phyloP scores from a whole-genome alignment of 2,329 filamentous ascomycete genomes.

The Leptosphaerulina australis region DNA sequence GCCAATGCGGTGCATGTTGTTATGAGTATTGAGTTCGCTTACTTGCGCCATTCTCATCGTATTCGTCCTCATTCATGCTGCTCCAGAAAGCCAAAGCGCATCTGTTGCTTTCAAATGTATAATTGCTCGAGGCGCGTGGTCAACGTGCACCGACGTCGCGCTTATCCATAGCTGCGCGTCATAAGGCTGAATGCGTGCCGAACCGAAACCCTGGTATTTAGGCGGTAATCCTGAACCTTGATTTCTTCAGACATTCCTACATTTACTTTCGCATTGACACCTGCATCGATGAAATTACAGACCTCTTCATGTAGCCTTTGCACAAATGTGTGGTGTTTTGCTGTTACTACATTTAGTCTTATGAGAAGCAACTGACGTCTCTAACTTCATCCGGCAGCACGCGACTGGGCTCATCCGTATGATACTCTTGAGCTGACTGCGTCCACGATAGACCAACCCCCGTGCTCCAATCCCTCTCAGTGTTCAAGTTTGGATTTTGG shows the following conservation, averaged over 20 bases:
- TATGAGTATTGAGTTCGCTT: conserved; percentile 13
- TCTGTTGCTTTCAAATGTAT: conserved; percentile 2
- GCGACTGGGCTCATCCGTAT: no score
- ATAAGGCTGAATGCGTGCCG: conserved; percentile 8
- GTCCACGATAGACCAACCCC: no score
- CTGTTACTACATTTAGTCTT: no score
- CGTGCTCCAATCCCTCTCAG: no score
- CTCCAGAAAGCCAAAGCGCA: conserved; percentile 20
- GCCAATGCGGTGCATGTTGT: neutral
- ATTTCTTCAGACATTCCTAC: neutral
- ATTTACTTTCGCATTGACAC: no score
- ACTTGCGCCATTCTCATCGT: conserved; percentile 51
- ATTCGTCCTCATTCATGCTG: conserved; percentile 55
- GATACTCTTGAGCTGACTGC: no score
- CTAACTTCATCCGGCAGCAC: no score
- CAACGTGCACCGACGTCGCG: conserved; percentile 9
- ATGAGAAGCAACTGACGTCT: no score
- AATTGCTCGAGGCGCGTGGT: conserved; percentile 1
- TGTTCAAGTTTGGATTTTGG: no score
- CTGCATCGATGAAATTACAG: no score
- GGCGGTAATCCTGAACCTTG: neutral
- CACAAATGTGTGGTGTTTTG: no score
- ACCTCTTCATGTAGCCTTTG: no score
- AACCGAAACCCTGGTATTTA: neutral
- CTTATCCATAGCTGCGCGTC: conserved; percentile 12